These are phyloP conservation scores for Talaromyces nanjingensis DNA, from an alignment of 495 filamentous ascomycete species.

Conservation along the genomic window DNA sequence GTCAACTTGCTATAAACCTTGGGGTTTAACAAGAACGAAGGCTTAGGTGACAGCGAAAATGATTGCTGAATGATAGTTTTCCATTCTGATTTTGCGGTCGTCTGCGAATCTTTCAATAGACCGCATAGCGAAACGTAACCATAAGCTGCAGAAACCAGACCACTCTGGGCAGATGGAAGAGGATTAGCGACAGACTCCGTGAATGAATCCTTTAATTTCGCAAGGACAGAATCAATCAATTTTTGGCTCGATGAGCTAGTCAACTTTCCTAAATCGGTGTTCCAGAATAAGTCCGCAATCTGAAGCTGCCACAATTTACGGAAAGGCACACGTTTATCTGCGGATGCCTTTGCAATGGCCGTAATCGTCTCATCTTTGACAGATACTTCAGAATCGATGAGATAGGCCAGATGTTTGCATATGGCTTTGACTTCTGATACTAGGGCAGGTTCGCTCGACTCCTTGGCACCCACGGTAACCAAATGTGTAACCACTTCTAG, in stretches of 20 bases:
- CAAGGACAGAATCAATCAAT: constrained; percentile 45
- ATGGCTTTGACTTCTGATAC: constrained; percentile 67
- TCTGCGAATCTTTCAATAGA: constrained; percentile 24
- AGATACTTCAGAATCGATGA: constrained; percentile 50
- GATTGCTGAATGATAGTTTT: constrained; percentile 52
- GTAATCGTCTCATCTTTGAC: constrained; percentile 58
- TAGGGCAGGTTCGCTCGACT: constrained; percentile 78
- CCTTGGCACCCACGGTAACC: constrained; percentile 59
- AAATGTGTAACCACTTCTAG: constrained; percentile 60
- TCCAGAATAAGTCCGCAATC: constrained; percentile 66
- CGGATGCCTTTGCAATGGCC: constrained; percentile 69
- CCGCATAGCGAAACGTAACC: constrained; percentile 57
- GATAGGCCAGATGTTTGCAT: constrained; percentile 49
- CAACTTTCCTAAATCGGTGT: constrained; percentile 36
- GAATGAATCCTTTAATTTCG: constrained; percentile 65
- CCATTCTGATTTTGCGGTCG: constrained; percentile 22
- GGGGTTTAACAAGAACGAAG: constrained; percentile 77
- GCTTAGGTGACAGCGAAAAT: constrained; percentile 60
- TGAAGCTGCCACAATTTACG: constrained; percentile 76
- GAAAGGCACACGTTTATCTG: constrained; percentile 73
- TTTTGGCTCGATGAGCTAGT: constrained; percentile 35
- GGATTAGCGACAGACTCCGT: constrained; percentile 73
- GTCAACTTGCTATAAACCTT: constrained; percentile 74
- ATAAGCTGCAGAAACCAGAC: constrained; percentile 66
- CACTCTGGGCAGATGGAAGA: constrained; percentile 64